Conservation (phyloP, 1,284 basidiomycete species). For the Leccinum idahoense region DNA sequence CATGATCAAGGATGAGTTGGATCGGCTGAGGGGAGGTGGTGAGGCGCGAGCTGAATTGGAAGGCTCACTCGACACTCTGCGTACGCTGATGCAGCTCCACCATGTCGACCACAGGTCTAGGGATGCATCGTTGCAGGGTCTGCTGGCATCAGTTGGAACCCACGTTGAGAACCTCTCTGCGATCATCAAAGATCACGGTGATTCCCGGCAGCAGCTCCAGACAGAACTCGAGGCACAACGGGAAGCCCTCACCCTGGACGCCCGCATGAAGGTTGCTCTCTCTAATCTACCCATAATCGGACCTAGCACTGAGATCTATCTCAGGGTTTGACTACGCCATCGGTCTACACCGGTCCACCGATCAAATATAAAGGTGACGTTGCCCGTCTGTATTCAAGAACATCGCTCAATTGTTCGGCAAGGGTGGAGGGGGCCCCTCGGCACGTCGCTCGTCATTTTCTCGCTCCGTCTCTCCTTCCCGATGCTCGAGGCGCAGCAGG, state of each 20-base stretch:
- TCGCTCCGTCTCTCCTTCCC: constrained; percentile 47
- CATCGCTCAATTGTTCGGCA: constrained; percentile 7
- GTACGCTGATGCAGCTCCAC: constrained; percentile 47
- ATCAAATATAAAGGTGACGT: constrained; percentile 49
- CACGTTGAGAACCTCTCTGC: constrained; percentile 52
- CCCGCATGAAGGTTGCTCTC: constrained; percentile 39
- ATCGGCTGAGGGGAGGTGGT: constrained; percentile 25
- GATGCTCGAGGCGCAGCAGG: constrained; percentile 48
- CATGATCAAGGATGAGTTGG: constrained; percentile 48
- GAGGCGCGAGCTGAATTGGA: constrained; percentile 47
- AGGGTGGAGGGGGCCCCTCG: constrained; percentile 38
- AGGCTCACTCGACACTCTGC: constrained; percentile 40
- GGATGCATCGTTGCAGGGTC: constrained; percentile 46
- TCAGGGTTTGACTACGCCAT: constrained; percentile 22
- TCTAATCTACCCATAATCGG: constrained; percentile 1
- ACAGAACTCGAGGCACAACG: constrained; percentile 51
- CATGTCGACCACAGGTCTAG: constrained; percentile 47
- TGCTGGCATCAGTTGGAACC: constrained; percentile 45
- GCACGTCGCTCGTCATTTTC: constrained; percentile 52
- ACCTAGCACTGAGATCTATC: constrained; percentile 6
- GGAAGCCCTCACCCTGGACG: constrained; percentile 41
- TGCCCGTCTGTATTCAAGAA: constrained; percentile 16
- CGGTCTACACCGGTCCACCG: constrained; percentile 26
- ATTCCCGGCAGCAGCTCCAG: constrained; percentile 44
- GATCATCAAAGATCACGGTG: constrained; percentile 45